phyloP scores from a whole-genome alignment of 192 early-diverging fungal genomes.

The Coemansia sp. region DNA sequence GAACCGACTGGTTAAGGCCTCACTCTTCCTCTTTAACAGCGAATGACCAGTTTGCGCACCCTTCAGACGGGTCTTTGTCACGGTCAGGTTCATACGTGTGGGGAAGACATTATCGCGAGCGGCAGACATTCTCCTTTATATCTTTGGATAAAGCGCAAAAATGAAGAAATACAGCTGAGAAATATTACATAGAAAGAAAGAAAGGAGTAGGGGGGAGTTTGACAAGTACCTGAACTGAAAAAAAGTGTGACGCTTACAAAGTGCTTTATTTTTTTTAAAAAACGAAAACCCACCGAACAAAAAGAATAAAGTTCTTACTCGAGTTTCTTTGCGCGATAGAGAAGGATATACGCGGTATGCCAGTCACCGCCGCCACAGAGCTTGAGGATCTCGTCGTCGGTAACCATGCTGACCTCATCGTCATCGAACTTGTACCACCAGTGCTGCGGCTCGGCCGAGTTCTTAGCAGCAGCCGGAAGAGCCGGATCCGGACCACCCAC shows the following conservation, averaged over 20 bases:
- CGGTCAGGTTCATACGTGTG: constrained; percentile 95
- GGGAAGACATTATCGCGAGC: constrained; percentile 88
- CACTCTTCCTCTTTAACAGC: constrained; percentile 95
- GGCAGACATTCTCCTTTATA: constrained; percentile 62
- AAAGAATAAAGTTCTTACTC: too few relatives aligned
- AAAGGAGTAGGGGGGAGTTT: too few relatives aligned
- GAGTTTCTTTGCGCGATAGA: constrained; percentile 80
- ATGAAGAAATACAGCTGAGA: constrained; percentile 2
- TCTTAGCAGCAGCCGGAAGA: not conserved
- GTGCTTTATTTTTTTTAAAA: not conserved
- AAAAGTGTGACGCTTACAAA: too few relatives aligned
- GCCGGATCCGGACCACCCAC: constrained; percentile 53
- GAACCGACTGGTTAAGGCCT: constrained; percentile 95
- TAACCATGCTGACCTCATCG: constrained; percentile 85
- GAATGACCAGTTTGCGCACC: constrained; percentile 98
- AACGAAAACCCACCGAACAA: too few relatives aligned
- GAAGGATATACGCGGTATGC: constrained; percentile 84
- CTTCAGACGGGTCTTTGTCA: constrained; percentile 93
- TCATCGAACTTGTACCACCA: constrained; percentile 97
- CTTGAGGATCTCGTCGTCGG: constrained; percentile 83
- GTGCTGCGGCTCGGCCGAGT: constrained; percentile 34
- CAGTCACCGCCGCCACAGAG: constrained; percentile 88
- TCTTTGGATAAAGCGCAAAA: not conserved
- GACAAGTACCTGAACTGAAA: too few relatives aligned
- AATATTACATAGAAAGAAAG: not conserved